Conservation (phyloP, 2,329 filamentous ascomycete species). For the Neofusicoccum sp. region DNA sequence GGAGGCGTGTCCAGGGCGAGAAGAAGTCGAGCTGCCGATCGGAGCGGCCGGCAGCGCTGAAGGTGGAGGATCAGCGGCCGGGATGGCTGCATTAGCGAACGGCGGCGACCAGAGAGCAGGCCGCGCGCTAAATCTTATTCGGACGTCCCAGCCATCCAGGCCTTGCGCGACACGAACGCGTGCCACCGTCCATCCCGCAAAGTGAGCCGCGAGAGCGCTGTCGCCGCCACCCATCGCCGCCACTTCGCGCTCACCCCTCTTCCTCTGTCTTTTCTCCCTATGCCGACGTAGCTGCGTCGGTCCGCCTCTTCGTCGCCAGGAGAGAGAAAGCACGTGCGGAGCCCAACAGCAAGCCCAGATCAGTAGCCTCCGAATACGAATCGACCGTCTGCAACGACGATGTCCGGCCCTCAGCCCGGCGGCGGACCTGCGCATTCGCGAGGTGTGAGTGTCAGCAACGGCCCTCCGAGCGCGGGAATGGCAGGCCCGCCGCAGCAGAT, state of each 20-base stretch:
- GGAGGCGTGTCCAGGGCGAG: neutral
- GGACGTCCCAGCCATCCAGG: constrained; percentile 1
- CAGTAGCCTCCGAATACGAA: constrained; percentile 24
- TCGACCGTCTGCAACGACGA: constrained; percentile 28
- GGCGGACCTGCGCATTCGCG: constrained; percentile 34
- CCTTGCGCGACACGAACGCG: constrained; percentile 3
- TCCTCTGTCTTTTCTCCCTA: neutral
- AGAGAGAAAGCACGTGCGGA: constrained; percentile 27
- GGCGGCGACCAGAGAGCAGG: constrained; percentile 6
- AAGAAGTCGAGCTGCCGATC: constrained; percentile 5
- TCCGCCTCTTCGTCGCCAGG: neutral
- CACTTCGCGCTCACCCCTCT: neutral
- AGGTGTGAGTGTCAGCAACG: constrained; percentile 46
- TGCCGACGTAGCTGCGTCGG: neutral
- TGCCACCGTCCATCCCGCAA: neutral
- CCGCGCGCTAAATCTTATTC: constrained; percentile 20
- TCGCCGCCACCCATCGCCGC: neutral
- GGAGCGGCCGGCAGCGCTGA: neutral
- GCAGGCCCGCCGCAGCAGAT: constrained; percentile 45
- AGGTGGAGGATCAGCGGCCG: constrained; percentile 15
- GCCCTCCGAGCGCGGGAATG: constrained; percentile 44
- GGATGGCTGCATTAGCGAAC: constrained; percentile 13
- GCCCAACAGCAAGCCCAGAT: neutral
- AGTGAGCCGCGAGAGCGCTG: neutral
- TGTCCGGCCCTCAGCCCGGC: constrained; percentile 42